Evolutionary conservation across 345 rosid genomes (phyloP).

Genomic region (Eucalyptus erythrocorys): DNA sequence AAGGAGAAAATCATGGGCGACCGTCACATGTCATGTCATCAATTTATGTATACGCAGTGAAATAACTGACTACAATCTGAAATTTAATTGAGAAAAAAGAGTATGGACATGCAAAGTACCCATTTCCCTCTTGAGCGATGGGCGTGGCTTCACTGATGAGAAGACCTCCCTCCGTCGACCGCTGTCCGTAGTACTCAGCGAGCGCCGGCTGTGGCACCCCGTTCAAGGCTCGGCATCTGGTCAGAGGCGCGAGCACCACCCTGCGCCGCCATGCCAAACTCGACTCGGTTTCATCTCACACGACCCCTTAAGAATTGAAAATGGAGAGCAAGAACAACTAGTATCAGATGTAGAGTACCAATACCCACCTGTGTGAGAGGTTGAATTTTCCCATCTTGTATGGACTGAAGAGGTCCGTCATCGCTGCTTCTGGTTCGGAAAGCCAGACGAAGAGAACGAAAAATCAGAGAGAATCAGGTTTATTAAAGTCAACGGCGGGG

Average conservation of each 20-base stretch:
- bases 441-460: neutral
- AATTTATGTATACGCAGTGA: neutral
- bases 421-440: neutral
- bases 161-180: neutral
- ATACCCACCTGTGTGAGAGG: neutral
- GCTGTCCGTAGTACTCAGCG: neutral
- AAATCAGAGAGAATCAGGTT: neutral
- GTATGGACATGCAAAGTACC: neutral
- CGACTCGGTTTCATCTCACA: neutral
- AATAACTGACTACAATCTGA: neutral
- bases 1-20: neutral
- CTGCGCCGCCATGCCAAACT: neutral
- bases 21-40: neutral
- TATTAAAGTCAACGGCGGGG: neutral
- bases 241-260: neutral
- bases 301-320: neutral
- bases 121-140: neutral
- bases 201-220: neutral
- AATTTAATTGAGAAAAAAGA: neutral
- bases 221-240: neutral
- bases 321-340: neutral
- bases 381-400: neutral
- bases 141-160: neutral
- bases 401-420: neutral
- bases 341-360: neutral